Evolutionary conservation across 1,284 basidiomycete genomes (phyloP).

Genomic region (Irpex sp.): DNA sequence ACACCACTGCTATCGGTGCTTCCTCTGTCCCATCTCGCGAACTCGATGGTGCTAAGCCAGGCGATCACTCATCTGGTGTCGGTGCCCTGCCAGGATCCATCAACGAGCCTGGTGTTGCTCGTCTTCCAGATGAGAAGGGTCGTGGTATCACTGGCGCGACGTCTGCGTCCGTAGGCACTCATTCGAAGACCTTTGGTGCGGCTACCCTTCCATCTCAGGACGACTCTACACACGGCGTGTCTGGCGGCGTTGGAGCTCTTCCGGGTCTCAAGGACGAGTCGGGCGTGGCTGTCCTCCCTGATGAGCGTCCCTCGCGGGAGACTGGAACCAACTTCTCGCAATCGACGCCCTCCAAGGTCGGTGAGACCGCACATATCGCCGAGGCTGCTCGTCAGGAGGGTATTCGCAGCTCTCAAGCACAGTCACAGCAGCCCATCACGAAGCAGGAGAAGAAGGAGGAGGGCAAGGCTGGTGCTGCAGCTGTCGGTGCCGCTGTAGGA

Average conservation of each 20-base stretch:
- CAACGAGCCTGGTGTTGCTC: constrained; percentile 25
- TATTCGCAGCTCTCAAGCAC: neutral
- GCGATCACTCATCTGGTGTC: constrained; percentile 19
- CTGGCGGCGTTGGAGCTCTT: constrained; percentile 26
- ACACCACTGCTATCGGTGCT: neutral
- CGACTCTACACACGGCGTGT: neutral
- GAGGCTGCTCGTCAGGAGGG: constrained; percentile 6
- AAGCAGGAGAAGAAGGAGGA: neutral
- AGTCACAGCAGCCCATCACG: neutral
- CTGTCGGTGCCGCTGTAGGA: constrained; percentile 5
- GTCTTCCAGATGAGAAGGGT: constrained; percentile 23
- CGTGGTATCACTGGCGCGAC: constrained; percentile 5
- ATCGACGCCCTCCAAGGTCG: constrained; percentile 2
- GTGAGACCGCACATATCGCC: constrained; percentile 9
- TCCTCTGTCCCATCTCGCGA: constrained; percentile 15
- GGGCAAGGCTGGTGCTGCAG: constrained; percentile 5
- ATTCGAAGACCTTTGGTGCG: neutral
- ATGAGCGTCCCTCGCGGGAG: constrained; percentile 16
- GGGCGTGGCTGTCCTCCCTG: constrained; percentile 28
- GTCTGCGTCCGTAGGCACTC: constrained; percentile 1
- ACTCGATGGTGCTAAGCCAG: constrained; percentile 6
- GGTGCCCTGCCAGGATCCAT: constrained; percentile 26
- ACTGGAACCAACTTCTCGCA: neutral
- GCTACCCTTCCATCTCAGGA: neutral
- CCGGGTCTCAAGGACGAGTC: constrained; percentile 27